These are phyloP conservation scores for Chrysanthemum seticuspe DNA, from an alignment of 129 eudicot species.

Conservation along the genomic window DNA sequence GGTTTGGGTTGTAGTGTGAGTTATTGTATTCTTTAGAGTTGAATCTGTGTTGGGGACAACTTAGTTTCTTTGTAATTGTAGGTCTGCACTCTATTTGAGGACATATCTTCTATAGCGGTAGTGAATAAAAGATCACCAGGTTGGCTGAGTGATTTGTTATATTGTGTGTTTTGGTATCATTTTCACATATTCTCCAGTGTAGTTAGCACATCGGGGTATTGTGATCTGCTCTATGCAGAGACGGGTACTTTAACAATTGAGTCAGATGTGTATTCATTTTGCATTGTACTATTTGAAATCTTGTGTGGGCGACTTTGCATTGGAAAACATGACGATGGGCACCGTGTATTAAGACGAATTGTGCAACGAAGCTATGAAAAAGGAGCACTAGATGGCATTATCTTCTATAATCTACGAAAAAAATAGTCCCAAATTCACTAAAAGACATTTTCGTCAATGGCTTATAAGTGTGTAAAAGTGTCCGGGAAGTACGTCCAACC, in stretches of 20 bases:
- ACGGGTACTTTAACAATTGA: conserved; percentile 6
- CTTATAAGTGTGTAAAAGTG: conserved; percentile 15
- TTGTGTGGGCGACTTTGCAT: conserved; percentile 16
- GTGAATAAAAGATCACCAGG: too few species aligned
- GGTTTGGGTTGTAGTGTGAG: too few species aligned
- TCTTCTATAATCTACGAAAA: conserved; percentile 2
- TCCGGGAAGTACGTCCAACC: conserved; percentile 21
- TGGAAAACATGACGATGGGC: conserved; percentile 2
- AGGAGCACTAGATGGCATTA: conserved; percentile 14
- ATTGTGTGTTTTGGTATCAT: too few species aligned
- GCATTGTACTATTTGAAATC: conserved; percentile 19
- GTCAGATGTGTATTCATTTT: conserved; percentile 24
- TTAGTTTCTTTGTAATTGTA: too few species aligned
- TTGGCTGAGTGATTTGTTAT: too few species aligned
- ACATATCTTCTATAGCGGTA: too few species aligned
- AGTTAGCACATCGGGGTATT: conserved; percentile 21
- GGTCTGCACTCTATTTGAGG: too few species aligned
- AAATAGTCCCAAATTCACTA: conserved; percentile 5
- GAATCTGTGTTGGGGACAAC: too few species aligned
- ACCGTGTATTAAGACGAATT: background rate
- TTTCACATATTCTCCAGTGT: background rate
- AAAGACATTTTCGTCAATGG: conserved; percentile 3
- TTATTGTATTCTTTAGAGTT: too few species aligned
- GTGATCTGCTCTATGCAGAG: conserved; percentile 23
- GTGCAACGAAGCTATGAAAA: conserved; percentile 11